Base-by-base conservation (phyloP, 345 rosid species). In the Eucalyptus paniculata region DNA sequence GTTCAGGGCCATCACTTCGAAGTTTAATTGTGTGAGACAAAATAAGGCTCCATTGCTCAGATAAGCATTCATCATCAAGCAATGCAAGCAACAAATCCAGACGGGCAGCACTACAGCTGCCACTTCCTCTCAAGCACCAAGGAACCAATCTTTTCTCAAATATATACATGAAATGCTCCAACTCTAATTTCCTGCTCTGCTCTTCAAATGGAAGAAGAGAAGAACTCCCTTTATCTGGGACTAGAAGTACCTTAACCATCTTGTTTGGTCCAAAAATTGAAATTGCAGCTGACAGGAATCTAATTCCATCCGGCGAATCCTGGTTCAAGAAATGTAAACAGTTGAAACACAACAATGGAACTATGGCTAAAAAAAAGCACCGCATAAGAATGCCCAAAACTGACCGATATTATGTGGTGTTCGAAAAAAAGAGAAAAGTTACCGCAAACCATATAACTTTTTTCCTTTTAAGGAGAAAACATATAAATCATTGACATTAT, bases 211-310 rank as follows among this genome's bases (percentile, higher is more conserved):
- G 83, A 89, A 83, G 51, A 88, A 42, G 53, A 89, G 86, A 69
- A 67, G 90, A 87, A 91, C 80, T 47, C 49, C 82, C 94, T 91
- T 89, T 81, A 53, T 91, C 89, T 83, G 87, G 54, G 88, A 90
- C 87, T 42, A 90, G 88, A 89, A 97, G 92, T 89, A 88, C 92
- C 28, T 77, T 89, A 89, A 96, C 91, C 86, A 95, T 92, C 90
- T 92, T 92, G 53, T 94, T 92, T n/a, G 98, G 96, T 91, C 99
- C 99, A 95, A 97, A 97, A 86, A 92, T 89, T 90, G 96, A 94
- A 91, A 94, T 92, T 17, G 98, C 94, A 92, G 91, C 93, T 62
- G 97, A 92, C 88, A 97, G 91, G 91, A 97, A 95, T 91, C 92
- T 94, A 91, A 96, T 89, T 87, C 97, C 99, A 92, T 95, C 94